These are phyloP conservation scores for Rubia balearica DNA, from an alignment of 305 asterid genomes.

Conservation along the genomic window DNA sequence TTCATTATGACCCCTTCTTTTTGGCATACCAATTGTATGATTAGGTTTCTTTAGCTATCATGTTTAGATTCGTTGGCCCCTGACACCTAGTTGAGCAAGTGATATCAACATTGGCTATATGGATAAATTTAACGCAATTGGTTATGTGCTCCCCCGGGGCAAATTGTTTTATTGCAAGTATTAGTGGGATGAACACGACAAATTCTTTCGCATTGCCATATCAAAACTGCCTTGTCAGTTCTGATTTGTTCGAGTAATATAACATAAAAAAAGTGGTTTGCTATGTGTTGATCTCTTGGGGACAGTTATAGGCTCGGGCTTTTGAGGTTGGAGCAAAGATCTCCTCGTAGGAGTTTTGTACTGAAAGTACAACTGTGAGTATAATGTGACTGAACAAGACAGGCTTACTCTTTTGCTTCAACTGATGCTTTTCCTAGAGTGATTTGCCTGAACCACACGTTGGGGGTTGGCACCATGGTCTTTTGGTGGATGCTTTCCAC, in stretches of 20 bases:
- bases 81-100: not conserved
- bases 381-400: not conserved
- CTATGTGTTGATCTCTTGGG: not conserved
- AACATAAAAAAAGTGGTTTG: not conserved
- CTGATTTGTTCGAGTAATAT: not conserved
- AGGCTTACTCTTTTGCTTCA: not conserved
- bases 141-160: not conserved
- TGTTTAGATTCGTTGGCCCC: not conserved
- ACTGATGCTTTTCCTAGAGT: not conserved
- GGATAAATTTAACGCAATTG: not conserved
- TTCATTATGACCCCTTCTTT: not conserved
- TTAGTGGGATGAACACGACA: not conserved
- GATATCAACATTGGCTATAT: not conserved
- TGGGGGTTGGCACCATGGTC: not conserved
- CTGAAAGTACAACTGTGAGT: not conserved
- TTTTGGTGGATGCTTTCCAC: not conserved
- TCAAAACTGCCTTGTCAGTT: not conserved
- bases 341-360: not conserved
- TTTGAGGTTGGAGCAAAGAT: not conserved
- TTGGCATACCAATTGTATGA: not conserved
- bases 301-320: not conserved
- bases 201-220: not conserved
- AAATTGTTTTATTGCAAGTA: not conserved
- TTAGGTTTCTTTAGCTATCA: slow-evolving; percentile 5
- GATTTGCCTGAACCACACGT: not conserved